Conservation (phyloP, 176 grass and related monocot genomes). For the Dactylis glomerata region DNA sequence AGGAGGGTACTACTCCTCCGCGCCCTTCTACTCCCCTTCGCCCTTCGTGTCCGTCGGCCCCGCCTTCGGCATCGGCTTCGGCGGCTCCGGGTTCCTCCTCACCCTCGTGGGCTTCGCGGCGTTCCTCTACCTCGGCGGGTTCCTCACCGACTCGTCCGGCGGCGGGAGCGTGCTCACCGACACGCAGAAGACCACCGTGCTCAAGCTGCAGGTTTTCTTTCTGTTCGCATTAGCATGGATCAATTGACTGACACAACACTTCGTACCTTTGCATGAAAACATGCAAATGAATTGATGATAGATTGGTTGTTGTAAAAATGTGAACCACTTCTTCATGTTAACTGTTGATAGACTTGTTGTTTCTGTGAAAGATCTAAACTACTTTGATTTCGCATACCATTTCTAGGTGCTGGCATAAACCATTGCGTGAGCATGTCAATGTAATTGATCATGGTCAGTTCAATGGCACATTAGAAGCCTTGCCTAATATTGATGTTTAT, state of each 20-base stretch:
- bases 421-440: neutral
- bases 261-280: neutral
- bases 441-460: neutral
- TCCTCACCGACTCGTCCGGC: conserved; percentile 61
- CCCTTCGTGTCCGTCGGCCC: conserved; percentile 71
- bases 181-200: conserved; percentile 80
- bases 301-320: neutral
- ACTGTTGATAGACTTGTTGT: neutral
- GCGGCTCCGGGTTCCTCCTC: conserved; percentile 57
- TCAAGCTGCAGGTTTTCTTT: conserved; percentile 80
- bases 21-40: conserved; percentile 64
- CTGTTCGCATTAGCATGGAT: neutral
- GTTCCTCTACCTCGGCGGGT: conserved; percentile 73
- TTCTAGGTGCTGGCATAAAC: neutral
- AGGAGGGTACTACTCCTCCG: conserved; percentile 27
- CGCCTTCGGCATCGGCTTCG: conserved; percentile 63
- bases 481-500: neutral
- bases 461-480: neutral
- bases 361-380: neutral
- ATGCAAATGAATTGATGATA: neutral
- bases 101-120: conserved; percentile 65
- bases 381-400: neutral
- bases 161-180: conserved; percentile 62
- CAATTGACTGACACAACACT: neutral
- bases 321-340: neutral